Evolutionary conservation across 2,329 filamentous ascomycete species (phyloP), one percentile per base, ranked within the genome.

Genomic region (Salinomyces thailandicus): DNA sequence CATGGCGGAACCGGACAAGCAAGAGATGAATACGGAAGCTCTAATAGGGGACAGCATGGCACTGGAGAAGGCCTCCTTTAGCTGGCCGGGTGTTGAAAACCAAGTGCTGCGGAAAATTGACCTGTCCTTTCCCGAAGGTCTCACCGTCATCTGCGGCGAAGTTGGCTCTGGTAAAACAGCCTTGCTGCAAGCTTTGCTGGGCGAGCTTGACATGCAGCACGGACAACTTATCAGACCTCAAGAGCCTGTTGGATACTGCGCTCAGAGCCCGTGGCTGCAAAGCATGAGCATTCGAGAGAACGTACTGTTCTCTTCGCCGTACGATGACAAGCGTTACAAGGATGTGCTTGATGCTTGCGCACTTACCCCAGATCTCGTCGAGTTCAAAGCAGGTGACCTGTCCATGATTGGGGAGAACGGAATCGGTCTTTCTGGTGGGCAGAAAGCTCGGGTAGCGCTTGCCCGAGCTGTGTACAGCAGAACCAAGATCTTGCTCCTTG

Each of bases 1-100:
- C 61, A 93, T 94, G 84, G 64, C 68, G 1, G 86, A 94, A 57
- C 84, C 84, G 0, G 77, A 94, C 51, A 85, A 85, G 48, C 42
- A 52, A 19, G 47, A 54, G 31, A 54, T 60, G 13, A 54, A 55
- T 9, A 60, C 54, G 31, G 60, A 57, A 31, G 55, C 54, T 17
- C 53, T 55, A 9, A 49, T 50, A 13, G 51, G 46, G 6, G 52
- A 54, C 16, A 44, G 52, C 18, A 53, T 72, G 1, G 51, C 70
- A 27, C 65, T 93, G 31, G 62, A 69, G 2, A 61, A 74, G 18
- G 83, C 82, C 4, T 78, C 77, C 0, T 93, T 93, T 53, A 73
- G 80, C 0, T 93, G 86, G 80, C 85, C 86, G 0, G 82, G 82
- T 0, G 73, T 73, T 1, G 55, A 67, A 2, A 66, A 68, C 5